Evolutionary conservation across 2,329 filamentous ascomycete species (phyloP).

Genomic region (Furcasterigmium furcatum): DNA sequence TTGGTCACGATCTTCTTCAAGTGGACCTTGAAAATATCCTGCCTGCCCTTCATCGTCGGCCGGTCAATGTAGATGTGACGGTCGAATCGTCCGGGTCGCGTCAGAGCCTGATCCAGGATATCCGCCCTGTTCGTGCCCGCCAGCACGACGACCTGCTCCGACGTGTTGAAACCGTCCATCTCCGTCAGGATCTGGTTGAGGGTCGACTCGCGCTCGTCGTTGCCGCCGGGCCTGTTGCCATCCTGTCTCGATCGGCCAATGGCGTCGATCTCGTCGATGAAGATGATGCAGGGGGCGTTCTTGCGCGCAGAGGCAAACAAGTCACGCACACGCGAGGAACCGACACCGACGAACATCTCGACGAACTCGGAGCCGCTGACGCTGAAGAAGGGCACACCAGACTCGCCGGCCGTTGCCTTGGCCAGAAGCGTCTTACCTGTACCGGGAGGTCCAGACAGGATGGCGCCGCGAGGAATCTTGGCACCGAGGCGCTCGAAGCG

Average conservation of each 20-base stretch:
- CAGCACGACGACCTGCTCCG: slow-evolving; percentile 92
- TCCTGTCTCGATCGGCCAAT: slow-evolving; percentile 90
- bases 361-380: slow-evolving; percentile 99
- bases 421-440: slow-evolving; percentile 97
- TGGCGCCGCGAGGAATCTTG: slow-evolving; percentile 95
- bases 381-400: slow-evolving; percentile 94
- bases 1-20: slow-evolving; percentile 91
- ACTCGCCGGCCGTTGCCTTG: slow-evolving; percentile 96
- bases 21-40: slow-evolving; percentile 95
- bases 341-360: slow-evolving; percentile 99
- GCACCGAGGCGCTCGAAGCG: slow-evolving; percentile 91
- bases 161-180: slow-evolving; percentile 99
- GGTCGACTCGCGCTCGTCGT: slow-evolving; percentile 94
- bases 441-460: slow-evolving; percentile 94
- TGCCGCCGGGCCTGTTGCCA: slow-evolving; percentile 69
- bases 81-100: slow-evolving; percentile 92
- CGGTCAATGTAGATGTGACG: slow-evolving; percentile 93
- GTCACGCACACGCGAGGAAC: slow-evolving; percentile 91
- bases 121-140: slow-evolving; percentile 96
- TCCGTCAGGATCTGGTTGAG: slow-evolving; percentile 98
- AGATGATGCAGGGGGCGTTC: slow-evolving; percentile 97
- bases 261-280: slow-evolving; percentile 98
- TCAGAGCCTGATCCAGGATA: slow-evolving; percentile 89
- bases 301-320: slow-evolving; percentile 93
- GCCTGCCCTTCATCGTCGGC: slow-evolving; percentile 93